These are phyloP conservation scores for Geotrichum australiense DNA, from an alignment of 1,139 yeast genomes.

Conservation along the genomic window DNA sequence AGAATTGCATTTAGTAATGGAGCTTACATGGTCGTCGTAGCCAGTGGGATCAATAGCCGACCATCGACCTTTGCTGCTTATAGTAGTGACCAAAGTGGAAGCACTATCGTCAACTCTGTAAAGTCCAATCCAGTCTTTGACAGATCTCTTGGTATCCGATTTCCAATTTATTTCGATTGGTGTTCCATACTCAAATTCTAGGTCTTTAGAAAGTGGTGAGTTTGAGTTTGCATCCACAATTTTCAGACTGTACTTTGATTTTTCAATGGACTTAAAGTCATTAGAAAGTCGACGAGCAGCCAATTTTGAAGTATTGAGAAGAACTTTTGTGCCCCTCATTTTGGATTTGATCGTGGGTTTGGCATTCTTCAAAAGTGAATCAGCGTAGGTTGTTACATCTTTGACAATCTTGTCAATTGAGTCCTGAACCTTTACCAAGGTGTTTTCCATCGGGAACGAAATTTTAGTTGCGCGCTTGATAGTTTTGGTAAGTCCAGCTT, in stretches of 20 bases:
- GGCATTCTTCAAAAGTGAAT: constrained; percentile 31
- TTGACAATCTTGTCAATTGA: constrained; percentile 36
- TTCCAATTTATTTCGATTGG: constrained; percentile 54
- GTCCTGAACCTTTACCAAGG: constrained; percentile 26
- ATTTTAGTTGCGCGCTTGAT: constrained; percentile 33
- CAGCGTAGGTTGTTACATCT: constrained; percentile 33
- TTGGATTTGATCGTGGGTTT: constrained; percentile 26
- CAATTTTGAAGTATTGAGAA: constrained; percentile 35
- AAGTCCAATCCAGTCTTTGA: constrained; percentile 72
- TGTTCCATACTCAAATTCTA: constrained; percentile 34
- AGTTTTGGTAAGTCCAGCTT: constrained; percentile 62
- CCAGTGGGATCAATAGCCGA: constrained; percentile 41
- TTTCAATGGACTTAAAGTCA: constrained; percentile 25
- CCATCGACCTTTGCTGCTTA: constrained; percentile 71
- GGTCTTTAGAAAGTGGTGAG: not conserved
- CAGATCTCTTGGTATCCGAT: constrained; percentile 42
- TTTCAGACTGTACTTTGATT: constrained; percentile 25
- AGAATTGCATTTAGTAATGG: constrained; percentile 23
- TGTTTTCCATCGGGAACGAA: constrained; percentile 29
- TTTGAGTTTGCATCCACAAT: constrained; percentile 1
- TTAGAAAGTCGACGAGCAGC: constrained; percentile 33
- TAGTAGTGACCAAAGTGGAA: constrained; percentile 52
- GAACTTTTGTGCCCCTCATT: constrained; percentile 30
- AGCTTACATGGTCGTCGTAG: constrained; percentile 22
- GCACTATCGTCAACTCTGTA: constrained; percentile 59